Evolutionary conservation across 1,139 yeast species (phyloP), one percentile per base, ranked within the genome.

Genomic region (Pichia terricola): DNA sequence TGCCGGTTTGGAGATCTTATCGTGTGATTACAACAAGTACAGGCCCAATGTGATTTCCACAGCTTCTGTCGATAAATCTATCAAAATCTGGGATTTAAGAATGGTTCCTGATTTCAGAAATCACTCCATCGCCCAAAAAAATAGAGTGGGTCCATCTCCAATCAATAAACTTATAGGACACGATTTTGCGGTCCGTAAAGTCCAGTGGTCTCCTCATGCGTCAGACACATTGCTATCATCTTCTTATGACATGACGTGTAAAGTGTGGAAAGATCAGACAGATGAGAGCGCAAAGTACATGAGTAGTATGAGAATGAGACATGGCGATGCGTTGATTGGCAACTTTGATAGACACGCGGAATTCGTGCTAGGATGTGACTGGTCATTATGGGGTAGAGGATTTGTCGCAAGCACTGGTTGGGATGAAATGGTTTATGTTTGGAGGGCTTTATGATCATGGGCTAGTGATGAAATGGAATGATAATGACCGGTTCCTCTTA

Each of bases 341-440:
- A 72, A 75, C n/a, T 84, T 87, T 69, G 70, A 73, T 32, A 66
- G 64, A 40, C 97, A 91, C 64, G 72, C 78, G 35, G 98, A 91
- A 66, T 91, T 91, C 65, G 96, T 84, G 2, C 77, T 85, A 52
- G 96, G 94, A n/a, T 82, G 91, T 51, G 97, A 91, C 63, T 91
- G 95, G 81, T 82, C 95, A 53, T 65, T 91, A 45, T 91, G 97
- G 96, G 97, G 97, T 8, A 94, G 94, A 3, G 97, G 96, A 1
- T 89, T 94, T 87, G 89, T 83, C 25, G 95, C 94, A 8, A 79
- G 95, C 27, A 82, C 91, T 0, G 96, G 96, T 1, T 91, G 96
- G 96, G 98, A 91, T 65, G 95, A 91, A 58, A 87, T 85, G 83
- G 81, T 88, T 9, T 80, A 82, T 57, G 73, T 91, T n/a, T 91